Evolutionary conservation across 805 yeast genomes (phyloP).

Genomic region (Candida dendrica): DNA sequence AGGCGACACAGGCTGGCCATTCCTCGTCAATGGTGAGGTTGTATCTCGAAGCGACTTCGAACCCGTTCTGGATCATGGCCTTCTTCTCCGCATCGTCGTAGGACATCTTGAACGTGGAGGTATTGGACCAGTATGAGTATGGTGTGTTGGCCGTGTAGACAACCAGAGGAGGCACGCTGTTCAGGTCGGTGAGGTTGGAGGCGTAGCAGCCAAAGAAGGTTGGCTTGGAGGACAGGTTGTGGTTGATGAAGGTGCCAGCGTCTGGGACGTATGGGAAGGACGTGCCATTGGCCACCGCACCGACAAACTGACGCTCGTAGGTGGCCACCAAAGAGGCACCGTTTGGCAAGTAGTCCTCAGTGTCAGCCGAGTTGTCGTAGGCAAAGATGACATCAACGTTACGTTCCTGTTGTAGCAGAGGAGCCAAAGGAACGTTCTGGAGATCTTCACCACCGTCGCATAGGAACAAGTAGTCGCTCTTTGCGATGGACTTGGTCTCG

Average conservation of each 20-base stretch:
- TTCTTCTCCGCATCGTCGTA: constrained; percentile 52
- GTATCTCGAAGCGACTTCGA: constrained; percentile 56
- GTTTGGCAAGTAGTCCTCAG: constrained; percentile 55
- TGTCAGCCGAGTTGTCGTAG: constrained; percentile 61
- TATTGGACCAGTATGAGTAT: constrained; percentile 56
- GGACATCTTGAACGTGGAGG: constrained; percentile 63
- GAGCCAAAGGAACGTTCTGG: constrained; percentile 58
- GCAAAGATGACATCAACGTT: constrained; percentile 60
- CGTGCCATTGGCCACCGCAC: constrained; percentile 45
- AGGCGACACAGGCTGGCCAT: constrained; percentile 70
- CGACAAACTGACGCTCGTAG: constrained; percentile 49
- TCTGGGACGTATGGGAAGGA: constrained; percentile 82
- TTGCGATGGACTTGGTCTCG: constrained; percentile 28
- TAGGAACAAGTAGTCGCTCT: constrained; percentile 38
- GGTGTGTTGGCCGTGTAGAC: constrained; percentile 75
- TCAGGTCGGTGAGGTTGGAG: constrained; percentile 47
- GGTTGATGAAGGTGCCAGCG: constrained; percentile 45
- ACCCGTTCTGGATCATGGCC: constrained; percentile 66
- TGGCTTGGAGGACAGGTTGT: constrained; percentile 61
- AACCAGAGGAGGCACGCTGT: constrained; percentile 61
- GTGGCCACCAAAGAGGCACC: constrained; percentile 54
- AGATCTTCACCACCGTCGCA: constrained; percentile 71
- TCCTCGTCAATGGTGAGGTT: constrained; percentile 63
- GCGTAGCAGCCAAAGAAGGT: constrained; percentile 82
- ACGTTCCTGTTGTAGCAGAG: constrained; percentile 53